phyloP scores from a whole-genome alignment of 139 green algal genomes.

The Chlamydomonas eustigma region DNA sequence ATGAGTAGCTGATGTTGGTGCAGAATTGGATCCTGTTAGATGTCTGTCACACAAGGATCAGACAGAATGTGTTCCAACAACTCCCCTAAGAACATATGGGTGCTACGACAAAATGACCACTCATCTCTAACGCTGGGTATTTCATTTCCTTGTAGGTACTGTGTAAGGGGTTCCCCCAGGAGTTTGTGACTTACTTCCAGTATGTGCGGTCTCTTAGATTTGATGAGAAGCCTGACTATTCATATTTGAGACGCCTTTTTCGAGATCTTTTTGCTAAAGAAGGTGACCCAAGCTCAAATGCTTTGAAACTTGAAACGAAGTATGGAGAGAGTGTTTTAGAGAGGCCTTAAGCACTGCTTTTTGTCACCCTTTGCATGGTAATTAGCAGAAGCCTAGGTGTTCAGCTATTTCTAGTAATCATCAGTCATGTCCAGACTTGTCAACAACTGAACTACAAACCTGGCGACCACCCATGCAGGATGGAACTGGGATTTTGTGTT shows the following conservation, averaged over 20 bases:
- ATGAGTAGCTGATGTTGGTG: no score
- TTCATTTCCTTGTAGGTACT: no score
- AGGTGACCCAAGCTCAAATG: slow-evolving; percentile 41
- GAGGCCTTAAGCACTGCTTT: slow-evolving; percentile 95
- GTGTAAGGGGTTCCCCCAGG: slow-evolving; percentile 93
- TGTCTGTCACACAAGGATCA: no score
- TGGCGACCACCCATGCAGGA: no score
- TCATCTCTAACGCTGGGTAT: no score
- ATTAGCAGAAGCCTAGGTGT: not conserved
- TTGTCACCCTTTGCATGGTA: slow-evolving; percentile 23
- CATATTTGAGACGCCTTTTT: slow-evolving; percentile 94
- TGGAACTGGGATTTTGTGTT: slow-evolving; percentile 99
- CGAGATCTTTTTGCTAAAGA: slow-evolving; percentile 97
- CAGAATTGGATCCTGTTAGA: no score
- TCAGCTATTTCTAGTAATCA: not conserved
- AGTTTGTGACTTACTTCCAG: slow-evolving; percentile 96
- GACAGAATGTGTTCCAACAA: no score
- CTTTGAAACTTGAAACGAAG: not conserved
- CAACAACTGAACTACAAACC: no score
- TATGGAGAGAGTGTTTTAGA: slow-evolving; percentile 76
- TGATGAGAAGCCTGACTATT: slow-evolving; percentile 91
- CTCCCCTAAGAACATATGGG: no score
- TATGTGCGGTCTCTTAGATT: slow-evolving; percentile 80
- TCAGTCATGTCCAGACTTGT: not conserved
- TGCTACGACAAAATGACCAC: no score